Evolutionary conservation across 1,284 basidiomycete species (phyloP).

Genomic region (Microbotryomycetes sp.): DNA sequence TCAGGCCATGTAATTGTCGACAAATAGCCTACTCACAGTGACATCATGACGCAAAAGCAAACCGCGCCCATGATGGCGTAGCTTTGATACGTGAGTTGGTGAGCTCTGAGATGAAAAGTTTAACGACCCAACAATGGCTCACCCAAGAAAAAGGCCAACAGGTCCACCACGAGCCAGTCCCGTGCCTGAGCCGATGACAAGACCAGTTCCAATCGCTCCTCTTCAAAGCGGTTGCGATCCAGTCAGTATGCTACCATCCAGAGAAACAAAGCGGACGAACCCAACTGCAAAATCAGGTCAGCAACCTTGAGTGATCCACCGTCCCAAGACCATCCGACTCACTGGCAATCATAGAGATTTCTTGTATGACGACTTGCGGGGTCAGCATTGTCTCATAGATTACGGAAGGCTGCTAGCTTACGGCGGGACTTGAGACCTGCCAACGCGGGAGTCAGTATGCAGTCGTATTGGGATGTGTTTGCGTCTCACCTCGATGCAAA

Average conservation of each 20-base stretch:
- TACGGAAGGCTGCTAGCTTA: background rate
- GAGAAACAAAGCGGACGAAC: conserved; percentile 39
- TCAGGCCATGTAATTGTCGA: background rate
- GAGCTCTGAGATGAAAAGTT: background rate
- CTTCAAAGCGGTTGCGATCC: conserved; percentile 41
- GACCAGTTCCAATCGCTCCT: conserved; percentile 60
- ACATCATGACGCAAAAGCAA: conserved; percentile 19
- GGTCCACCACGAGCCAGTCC: conserved; percentile 40
- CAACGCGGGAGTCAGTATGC: background rate
- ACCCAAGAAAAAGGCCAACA: conserved; percentile 34
- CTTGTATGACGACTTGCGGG: too few species aligned
- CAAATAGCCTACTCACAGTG: conserved; percentile 31
- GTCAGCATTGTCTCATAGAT: too few species aligned
- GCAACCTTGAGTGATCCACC: background rate
- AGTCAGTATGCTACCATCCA: background rate
- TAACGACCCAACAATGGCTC: background rate
- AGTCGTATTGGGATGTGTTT: background rate
- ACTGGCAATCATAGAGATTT: background rate
- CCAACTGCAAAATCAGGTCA: conserved; percentile 40
- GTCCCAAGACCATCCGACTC: conserved; percentile 46
- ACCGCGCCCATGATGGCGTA: conserved; percentile 16
- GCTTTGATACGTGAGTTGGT: too few species aligned
- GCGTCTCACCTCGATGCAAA: conserved; percentile 10
- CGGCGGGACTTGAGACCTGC: conserved; percentile 48
- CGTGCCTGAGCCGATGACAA: conserved; percentile 43